Conservation (phyloP, 441 rosid species). For the Eruca vesicaria region DNA sequence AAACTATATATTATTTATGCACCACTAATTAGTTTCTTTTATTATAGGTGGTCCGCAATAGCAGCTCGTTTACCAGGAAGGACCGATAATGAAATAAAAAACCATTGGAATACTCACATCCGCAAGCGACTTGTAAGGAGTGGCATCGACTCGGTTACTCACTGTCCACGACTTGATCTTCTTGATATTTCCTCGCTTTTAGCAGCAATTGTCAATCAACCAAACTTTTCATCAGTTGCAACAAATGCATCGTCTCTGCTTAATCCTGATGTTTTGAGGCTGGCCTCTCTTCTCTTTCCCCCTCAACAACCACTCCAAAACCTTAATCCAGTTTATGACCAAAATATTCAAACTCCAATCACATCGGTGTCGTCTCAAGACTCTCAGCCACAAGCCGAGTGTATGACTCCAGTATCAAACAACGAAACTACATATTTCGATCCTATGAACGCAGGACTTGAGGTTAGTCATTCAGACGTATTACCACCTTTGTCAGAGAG, state of each 20-base stretch:
- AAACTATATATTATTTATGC: neutral
- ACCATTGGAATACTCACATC: slow-evolving; percentile 89
- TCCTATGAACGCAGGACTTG: neutral
- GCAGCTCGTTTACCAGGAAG: slow-evolving; percentile 91
- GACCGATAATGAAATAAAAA: slow-evolving; percentile 89
- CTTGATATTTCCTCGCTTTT: slow-evolving; percentile 63
- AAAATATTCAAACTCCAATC: slow-evolving; percentile 21
- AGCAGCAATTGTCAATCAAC: slow-evolving; percentile 49
- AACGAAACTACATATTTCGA: slow-evolving; percentile 4
- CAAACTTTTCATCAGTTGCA: slow-evolving; percentile 39
- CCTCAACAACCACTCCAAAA: slow-evolving; percentile 17
- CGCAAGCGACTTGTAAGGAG: slow-evolving; percentile 71
- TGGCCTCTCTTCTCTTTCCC: slow-evolving; percentile 22
- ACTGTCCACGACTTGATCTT: slow-evolving; percentile 65
- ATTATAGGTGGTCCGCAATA: slow-evolving; percentile 84
- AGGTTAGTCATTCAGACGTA: neutral
- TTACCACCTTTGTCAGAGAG: slow-evolving; percentile 33
- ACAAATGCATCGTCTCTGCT: slow-evolving; percentile 19
- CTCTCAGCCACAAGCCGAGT: slow-evolving; percentile 25
- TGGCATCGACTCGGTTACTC: slow-evolving; percentile 90
- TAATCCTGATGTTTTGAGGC: slow-evolving; percentile 26
- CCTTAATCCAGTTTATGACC: neutral
- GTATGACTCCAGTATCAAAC: slow-evolving; percentile 7
- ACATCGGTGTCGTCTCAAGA: slow-evolving; percentile 24
- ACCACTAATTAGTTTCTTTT: neutral